A percentile compares a stretch with the other conserved stretches of the same genome.
phyloP scores from a whole-genome alignment of 31 red algal genomes.

The Asparagopsis taxiformis region DNA sequence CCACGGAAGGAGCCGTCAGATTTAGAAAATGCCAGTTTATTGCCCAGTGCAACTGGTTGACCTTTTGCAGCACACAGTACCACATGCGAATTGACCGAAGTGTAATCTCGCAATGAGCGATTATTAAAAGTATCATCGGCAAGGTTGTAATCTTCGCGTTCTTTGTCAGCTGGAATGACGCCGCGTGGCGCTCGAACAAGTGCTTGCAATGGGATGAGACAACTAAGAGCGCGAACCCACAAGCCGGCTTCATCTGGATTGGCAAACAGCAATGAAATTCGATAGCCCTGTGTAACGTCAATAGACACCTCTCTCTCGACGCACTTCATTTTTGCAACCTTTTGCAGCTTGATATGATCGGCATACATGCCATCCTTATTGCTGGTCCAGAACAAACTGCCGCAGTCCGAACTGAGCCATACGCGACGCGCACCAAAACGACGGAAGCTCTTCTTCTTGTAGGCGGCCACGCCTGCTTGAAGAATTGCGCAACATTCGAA shows the following conservation, averaged over 20 bases:
- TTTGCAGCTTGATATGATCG: constrained; percentile 43
- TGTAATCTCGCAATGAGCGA: constrained; percentile 10
- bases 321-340: constrained; percentile 23
- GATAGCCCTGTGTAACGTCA: constrained; percentile 38
- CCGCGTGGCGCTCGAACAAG: constrained; percentile 22
- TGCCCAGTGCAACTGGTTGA: constrained; percentile 9
- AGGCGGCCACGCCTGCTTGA: constrained; percentile 53
- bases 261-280: constrained; percentile 55
- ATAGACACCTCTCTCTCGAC: constrained; percentile 29
- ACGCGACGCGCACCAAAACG: constrained; percentile 56
- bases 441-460: constrained; percentile 57
- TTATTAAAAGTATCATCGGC: constrained; percentile 46
- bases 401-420: constrained; percentile 45
- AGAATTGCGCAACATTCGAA: constrained; percentile 70
- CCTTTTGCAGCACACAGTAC: constrained; percentile 47
- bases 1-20: constrained; percentile 40
- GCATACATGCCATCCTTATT: constrained; percentile 50
- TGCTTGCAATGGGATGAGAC: constrained; percentile 60
- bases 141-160: constrained; percentile 59
- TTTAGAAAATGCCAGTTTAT: constrained; percentile 48
- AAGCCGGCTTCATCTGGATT: constrained; percentile 40
- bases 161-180: constrained; percentile 38
- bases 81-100: constrained; percentile 42
- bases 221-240: constrained; percentile 48
- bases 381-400: constrained; percentile 49